These are phyloP conservation scores for Sugiyamaella mastotermitis DNA, from an alignment of 805 yeast genomes.

Conservation along the genomic window DNA sequence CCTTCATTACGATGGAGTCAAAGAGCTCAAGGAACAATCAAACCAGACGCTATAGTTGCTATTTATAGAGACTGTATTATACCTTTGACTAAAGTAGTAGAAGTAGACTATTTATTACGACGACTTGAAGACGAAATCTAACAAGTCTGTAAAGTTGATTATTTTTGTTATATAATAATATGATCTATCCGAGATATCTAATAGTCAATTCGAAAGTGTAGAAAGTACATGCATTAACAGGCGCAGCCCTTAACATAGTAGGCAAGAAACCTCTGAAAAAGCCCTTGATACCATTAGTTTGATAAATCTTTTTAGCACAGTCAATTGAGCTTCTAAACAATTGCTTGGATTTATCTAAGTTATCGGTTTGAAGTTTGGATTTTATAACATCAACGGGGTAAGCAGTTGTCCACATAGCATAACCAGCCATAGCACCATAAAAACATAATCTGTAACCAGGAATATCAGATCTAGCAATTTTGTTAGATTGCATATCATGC, in stretches of 20 bases:
- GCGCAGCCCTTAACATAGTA: conserved; percentile 92
- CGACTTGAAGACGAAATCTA: conserved; percentile 57
- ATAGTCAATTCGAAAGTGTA: conserved; percentile 87
- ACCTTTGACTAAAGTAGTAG: conserved; percentile 92
- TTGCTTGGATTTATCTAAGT: conserved; percentile 52
- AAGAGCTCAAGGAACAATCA: conserved; percentile 60
- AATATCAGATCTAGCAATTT: conserved; percentile 57
- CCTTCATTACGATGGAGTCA: conserved; percentile 73
- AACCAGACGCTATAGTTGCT: conserved; percentile 74
- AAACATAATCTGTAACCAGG: conserved; percentile 83
- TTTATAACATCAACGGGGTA: conserved; percentile 92
- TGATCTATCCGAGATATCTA: conserved; percentile 25
- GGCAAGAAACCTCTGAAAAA: conserved; percentile 90
- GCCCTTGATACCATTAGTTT: conserved; percentile 62
- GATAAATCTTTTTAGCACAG: conserved; percentile 50
- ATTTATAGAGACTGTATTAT: conserved; percentile 85
- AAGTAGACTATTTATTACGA: conserved; percentile 81
- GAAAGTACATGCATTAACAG: conserved; percentile 96
- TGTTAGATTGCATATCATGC: conserved; percentile 45
- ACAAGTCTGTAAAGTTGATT: neutral
- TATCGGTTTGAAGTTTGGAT: conserved; percentile 78
- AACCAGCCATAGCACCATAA: conserved; percentile 89
- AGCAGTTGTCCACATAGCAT: conserved; percentile 75
- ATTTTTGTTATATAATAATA: too few relatives aligned
- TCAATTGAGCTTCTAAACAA: conserved; percentile 51